Conservation (phyloP, 1,139 yeast species). For the Entelexis paramagnoliae region DNA sequence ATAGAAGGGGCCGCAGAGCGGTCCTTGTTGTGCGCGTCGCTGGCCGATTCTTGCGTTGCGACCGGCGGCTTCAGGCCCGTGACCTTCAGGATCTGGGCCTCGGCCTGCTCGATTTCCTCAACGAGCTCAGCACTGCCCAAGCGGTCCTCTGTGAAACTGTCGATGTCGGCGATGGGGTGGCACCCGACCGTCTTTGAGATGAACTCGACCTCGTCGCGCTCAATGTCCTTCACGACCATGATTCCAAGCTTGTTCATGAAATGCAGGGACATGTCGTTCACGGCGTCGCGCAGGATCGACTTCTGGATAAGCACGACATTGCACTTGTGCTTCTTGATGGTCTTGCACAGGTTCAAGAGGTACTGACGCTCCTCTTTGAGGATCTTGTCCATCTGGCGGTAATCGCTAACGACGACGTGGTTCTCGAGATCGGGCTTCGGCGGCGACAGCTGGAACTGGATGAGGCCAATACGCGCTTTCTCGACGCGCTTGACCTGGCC, state of each 20-base stretch:
- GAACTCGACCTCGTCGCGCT: slow-evolving; percentile 93
- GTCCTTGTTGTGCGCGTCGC: slow-evolving; percentile 66
- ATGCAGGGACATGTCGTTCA: slow-evolving; percentile 89
- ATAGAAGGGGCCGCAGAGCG: slow-evolving; percentile 80
- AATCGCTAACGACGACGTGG: slow-evolving; percentile 92
- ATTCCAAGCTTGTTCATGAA: slow-evolving; percentile 86
- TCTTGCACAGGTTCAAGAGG: slow-evolving; percentile 84
- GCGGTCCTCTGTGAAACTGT: slow-evolving; percentile 82
- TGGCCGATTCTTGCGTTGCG: slow-evolving; percentile 36
- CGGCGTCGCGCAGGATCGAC: slow-evolving; percentile 93
- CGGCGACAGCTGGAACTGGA: slow-evolving; percentile 94
- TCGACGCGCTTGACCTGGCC: slow-evolving; percentile 96
- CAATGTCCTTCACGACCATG: slow-evolving; percentile 89
- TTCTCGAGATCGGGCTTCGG: slow-evolving; percentile 99
- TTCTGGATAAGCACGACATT: slow-evolving; percentile 89
- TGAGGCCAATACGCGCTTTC: slow-evolving; percentile 82
- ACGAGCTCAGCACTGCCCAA: slow-evolving; percentile 84
- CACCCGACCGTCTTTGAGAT: slow-evolving; percentile 86
- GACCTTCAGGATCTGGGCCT: slow-evolving; percentile 81
- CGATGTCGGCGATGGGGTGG: slow-evolving; percentile 92
- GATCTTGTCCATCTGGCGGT: slow-evolving; percentile 98
- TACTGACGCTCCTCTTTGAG: slow-evolving; percentile 95
- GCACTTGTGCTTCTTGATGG: slow-evolving; percentile 93
- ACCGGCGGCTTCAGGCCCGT: slow-evolving; percentile 51
- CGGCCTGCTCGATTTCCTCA: slow-evolving; percentile 86